These are phyloP conservation scores for Thyridium curvatum DNA, from an alignment of 2,329 filamentous ascomycete species.

Conservation along the genomic window DNA sequence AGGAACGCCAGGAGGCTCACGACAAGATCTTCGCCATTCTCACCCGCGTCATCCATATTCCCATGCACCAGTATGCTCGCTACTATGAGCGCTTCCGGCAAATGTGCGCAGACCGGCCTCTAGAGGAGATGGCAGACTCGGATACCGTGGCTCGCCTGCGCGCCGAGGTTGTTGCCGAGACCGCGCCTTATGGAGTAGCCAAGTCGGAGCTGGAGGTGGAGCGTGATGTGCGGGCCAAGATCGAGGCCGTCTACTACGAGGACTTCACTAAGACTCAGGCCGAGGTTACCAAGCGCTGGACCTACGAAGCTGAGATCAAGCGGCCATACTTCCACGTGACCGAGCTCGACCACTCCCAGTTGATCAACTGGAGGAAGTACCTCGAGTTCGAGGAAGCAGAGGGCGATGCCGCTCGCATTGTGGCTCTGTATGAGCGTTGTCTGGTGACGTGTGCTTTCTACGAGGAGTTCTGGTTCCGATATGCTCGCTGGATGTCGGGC, in stretches of 20 bases:
- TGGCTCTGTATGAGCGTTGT: slow-evolving; percentile 90
- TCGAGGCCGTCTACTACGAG: slow-evolving; percentile 76
- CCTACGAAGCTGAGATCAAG: slow-evolving; percentile 90
- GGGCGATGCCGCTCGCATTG: slow-evolving; percentile 60
- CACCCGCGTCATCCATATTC: slow-evolving; percentile 76
- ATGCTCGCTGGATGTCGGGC: slow-evolving; percentile 85
- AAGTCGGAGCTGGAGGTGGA: slow-evolving; percentile 73
- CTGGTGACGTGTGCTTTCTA: slow-evolving; percentile 90
- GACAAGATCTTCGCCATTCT: slow-evolving; percentile 84
- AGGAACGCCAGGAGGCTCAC: slow-evolving; percentile 78
- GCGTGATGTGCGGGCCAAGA: slow-evolving; percentile 69
- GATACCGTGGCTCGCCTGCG: slow-evolving; percentile 64
- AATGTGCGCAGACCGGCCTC: slow-evolving; percentile 64
- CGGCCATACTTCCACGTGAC: slow-evolving; percentile 96
- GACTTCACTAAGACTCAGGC: slow-evolving; percentile 75
- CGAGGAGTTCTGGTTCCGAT: slow-evolving; percentile 98
- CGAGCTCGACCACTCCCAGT: slow-evolving; percentile 77
- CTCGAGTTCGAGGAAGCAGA: slow-evolving; percentile 91
- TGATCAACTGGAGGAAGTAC: slow-evolving; percentile 92
- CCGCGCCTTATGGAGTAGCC: slow-evolving; percentile 40
- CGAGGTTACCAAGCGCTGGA: slow-evolving; percentile 90
- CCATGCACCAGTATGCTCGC: slow-evolving; percentile 90
- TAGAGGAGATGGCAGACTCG: slow-evolving; percentile 64
- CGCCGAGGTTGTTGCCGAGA: slow-evolving; percentile 65
- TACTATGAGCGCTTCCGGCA: slow-evolving; percentile 90